Evolutionary conservation across 352 stramenopile species (phyloP).

Genomic region (Globisporangium irregulare): DNA sequence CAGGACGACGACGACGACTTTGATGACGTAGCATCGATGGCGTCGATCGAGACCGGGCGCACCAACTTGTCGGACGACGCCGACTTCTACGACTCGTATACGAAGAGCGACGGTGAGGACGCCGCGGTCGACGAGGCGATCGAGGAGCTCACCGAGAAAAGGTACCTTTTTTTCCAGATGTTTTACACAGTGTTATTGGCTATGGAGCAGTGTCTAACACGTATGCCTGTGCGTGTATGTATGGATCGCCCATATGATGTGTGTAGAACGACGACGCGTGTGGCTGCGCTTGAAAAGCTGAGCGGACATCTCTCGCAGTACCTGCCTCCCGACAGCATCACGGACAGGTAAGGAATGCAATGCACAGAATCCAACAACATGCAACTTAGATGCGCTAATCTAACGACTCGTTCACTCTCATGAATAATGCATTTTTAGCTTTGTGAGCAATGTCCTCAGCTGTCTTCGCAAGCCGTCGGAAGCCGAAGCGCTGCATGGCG

Average conservation of each 20-base stretch:
- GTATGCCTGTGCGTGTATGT: background rate
- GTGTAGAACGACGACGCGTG: conserved; percentile 62
- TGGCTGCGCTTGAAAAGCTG: conserved; percentile 71
- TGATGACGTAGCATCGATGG: conserved; percentile 66
- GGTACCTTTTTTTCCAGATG: conserved; percentile 29
- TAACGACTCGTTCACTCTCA: background rate
- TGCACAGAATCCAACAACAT: background rate
- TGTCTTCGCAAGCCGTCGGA: conserved; percentile 73
- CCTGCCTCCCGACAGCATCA: conserved; percentile 58
- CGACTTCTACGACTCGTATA: conserved; percentile 69
- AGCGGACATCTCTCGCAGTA: conserved; percentile 62
- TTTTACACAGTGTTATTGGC: background rate
- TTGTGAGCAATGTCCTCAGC: conserved; percentile 63
- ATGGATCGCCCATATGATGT: background rate
- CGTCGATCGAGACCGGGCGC: conserved; percentile 61
- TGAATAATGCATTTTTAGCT: conserved; percentile 32
- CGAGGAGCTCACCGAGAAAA: conserved; percentile 75
- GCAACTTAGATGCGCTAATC: background rate
- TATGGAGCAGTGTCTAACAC: background rate
- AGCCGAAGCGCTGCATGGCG: conserved; percentile 57
- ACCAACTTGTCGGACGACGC: conserved; percentile 63
- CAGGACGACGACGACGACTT: conserved; percentile 57
- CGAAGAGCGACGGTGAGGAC: conserved; percentile 57
- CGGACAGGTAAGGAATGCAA: conserved; percentile 48
- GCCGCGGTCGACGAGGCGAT: conserved; percentile 69